A percentile compares a stretch with the other conserved stretches of the same genome.
These are phyloP conservation scores for Aureobasidium musti DNA, from an alignment of 2,329 filamentous ascomycete species.

Conservation along the genomic window DNA sequence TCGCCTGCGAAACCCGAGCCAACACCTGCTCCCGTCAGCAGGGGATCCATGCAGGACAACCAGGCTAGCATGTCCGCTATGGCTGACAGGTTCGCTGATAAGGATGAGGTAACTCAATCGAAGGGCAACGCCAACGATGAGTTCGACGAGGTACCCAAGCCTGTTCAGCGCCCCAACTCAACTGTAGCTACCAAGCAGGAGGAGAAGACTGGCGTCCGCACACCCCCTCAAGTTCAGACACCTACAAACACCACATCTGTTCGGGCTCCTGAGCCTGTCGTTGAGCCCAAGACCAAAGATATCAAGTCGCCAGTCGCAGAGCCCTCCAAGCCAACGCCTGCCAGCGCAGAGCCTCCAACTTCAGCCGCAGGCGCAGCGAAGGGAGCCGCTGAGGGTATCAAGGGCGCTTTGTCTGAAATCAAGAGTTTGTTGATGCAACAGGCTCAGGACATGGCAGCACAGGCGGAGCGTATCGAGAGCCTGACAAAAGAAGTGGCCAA, in stretches of 20 bases:
- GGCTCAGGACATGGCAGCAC: slow-evolving; percentile 41
- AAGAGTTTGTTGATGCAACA: slow-evolving; percentile 69
- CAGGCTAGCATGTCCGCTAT: slow-evolving; percentile 82
- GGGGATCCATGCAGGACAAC: slow-evolving; percentile 75
- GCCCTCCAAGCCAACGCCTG: slow-evolving; percentile 9
- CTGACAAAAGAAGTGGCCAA: slow-evolving; percentile 79
- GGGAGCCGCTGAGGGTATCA: slow-evolving; percentile 56
- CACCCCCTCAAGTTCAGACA: slow-evolving; percentile 37
- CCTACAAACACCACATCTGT: slow-evolving; percentile 37
- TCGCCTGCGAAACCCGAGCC: slow-evolving; percentile 51
- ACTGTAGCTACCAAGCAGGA: slow-evolving; percentile 43
- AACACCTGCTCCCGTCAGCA: slow-evolving; percentile 47
- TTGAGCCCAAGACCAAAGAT: slow-evolving; percentile 5
- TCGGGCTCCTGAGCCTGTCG: slow-evolving; percentile 34
- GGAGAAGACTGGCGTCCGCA: slow-evolving; percentile 44
- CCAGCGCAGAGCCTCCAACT: slow-evolving; percentile 30
- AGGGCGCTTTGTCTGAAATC: slow-evolving; percentile 72
- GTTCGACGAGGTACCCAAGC: slow-evolving; percentile 84
- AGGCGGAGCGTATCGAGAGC: slow-evolving; percentile 74
- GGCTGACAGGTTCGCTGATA: slow-evolving; percentile 83
- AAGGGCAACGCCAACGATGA: slow-evolving; percentile 68
- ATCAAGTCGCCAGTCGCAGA: slow-evolving; percentile 32
- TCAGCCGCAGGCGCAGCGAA: slow-evolving; percentile 42
- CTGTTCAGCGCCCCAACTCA: slow-evolving; percentile 60
- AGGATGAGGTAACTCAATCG: slow-evolving; percentile 60